phyloP scores from a whole-genome alignment of 1,284 basidiomycete species.

The Puccinia coronata region DNA sequence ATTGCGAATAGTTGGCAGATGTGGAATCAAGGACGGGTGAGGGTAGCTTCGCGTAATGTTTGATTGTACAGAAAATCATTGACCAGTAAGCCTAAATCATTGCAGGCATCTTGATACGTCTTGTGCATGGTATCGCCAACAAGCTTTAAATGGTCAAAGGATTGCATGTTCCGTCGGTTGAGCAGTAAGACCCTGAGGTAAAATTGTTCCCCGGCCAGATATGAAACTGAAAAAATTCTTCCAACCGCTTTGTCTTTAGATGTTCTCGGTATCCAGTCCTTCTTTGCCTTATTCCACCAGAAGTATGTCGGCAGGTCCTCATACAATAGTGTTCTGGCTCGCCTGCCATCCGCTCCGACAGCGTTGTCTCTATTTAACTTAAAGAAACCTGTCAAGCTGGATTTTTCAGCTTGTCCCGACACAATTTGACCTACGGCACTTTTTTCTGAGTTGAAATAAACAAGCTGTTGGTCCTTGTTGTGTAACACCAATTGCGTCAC shows the following conservation, averaged over 20 bases:
- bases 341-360: background rate
- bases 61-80: background rate
- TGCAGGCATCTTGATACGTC: background rate
- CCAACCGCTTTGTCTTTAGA: background rate
- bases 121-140: background rate
- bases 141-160: background rate
- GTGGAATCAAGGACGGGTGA: background rate
- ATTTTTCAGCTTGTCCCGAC: background rate
- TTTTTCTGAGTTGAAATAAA: background rate
- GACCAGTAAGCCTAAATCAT: background rate
- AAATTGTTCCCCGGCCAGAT: background rate
- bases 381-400: slow-evolving; percentile 9
- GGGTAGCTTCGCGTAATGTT: background rate
- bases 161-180: background rate
- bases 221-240: background rate
- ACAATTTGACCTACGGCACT: background rate
- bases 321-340: background rate
- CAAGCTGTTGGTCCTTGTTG: background rate
- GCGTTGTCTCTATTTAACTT: background rate
- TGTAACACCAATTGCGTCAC: background rate
- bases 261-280: background rate
- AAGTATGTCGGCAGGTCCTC: background rate
- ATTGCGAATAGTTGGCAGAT: too few species aligned
- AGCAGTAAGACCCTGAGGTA: background rate
- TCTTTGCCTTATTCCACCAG: background rate